These are phyloP conservation scores for Pythium phragmiticola DNA, from an alignment of 352 stramenopile species.

Conservation along the genomic window DNA sequence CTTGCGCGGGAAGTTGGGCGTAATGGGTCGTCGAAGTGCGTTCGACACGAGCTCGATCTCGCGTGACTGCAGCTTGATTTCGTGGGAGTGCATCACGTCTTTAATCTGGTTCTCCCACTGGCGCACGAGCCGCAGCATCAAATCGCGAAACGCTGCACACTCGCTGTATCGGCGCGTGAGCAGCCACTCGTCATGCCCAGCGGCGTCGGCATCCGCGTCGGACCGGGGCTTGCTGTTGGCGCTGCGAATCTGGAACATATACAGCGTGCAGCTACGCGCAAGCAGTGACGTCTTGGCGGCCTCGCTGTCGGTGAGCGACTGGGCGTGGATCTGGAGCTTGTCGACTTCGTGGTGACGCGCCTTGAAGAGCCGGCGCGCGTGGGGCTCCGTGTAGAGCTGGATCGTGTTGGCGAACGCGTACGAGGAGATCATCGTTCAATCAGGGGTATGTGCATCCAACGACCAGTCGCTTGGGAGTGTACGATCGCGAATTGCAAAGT, in stretches of 20 bases:
- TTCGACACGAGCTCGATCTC: slow-evolving; percentile 45
- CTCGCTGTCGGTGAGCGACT: slow-evolving; percentile 14
- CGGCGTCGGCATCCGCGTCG: not conserved
- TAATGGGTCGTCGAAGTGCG: slow-evolving; percentile 40
- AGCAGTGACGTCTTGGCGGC: slow-evolving; percentile 24
- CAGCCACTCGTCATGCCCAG: slow-evolving; percentile 34
- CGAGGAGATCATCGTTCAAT: slow-evolving; percentile 20
- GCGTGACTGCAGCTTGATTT: slow-evolving; percentile 15
- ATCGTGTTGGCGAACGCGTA: slow-evolving; percentile 25
- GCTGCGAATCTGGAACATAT: slow-evolving; percentile 57
- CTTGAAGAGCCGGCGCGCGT: slow-evolving; percentile 56
- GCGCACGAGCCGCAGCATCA: slow-evolving; percentile 47
- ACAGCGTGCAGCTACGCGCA: slow-evolving; percentile 39
- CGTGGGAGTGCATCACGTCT: slow-evolving; percentile 19
- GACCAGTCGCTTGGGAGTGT: slow-evolving; percentile 1
- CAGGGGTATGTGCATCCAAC: not conserved
- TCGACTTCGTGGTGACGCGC: slow-evolving; percentile 46
- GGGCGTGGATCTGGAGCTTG: slow-evolving; percentile 44
- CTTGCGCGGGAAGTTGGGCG: slow-evolving; percentile 38
- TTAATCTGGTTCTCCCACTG: slow-evolving; percentile 39
- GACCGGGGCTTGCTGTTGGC: slow-evolving; percentile 8
- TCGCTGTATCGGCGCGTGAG: slow-evolving; percentile 68
- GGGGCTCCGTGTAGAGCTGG: slow-evolving; percentile 24
- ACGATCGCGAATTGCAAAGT: slow-evolving; percentile 5
- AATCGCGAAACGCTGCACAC: slow-evolving; percentile 53